Conservation (phyloP, 1,284 basidiomycete genomes). For the Pseudozyma sp. region DNA sequence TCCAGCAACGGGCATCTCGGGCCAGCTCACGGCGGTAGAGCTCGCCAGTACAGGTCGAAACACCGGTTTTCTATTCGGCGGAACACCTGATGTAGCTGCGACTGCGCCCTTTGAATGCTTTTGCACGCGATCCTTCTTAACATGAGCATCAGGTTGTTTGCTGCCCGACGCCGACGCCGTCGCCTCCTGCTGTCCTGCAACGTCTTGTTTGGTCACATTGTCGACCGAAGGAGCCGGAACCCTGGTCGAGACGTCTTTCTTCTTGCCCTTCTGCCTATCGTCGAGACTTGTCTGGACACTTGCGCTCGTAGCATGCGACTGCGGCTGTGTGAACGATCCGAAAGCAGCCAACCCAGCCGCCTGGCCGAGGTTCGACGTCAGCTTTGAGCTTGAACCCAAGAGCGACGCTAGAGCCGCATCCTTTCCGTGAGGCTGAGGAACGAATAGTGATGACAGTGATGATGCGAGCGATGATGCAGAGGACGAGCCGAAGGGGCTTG, state of each 20-base stretch:
- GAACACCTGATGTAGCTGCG: slow-evolving; percentile 10
- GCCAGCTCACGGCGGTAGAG: slow-evolving; percentile 47
- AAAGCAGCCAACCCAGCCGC: slow-evolving; percentile 29
- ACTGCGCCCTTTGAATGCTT: background rate
- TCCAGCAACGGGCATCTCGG: slow-evolving; percentile 41
- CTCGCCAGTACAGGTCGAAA: slow-evolving; percentile 49
- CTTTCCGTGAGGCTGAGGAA: slow-evolving; percentile 41
- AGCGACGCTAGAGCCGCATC: slow-evolving; percentile 45
- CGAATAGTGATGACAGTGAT: slow-evolving; percentile 47
- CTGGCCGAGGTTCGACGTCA: slow-evolving; percentile 18
- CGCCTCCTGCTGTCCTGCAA: background rate
- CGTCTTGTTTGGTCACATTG: background rate
- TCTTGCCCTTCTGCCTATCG: slow-evolving; percentile 15
- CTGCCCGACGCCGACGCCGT: slow-evolving; percentile 5
- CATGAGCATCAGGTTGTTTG: slow-evolving; percentile 1
- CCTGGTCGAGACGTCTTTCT: slow-evolving; percentile 2
- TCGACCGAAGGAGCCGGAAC: background rate
- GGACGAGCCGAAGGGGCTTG: slow-evolving; percentile 30
- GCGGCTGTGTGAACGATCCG: slow-evolving; percentile 18
- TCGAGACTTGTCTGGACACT: slow-evolving; percentile 5
- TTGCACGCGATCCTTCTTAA: slow-evolving; percentile 5
- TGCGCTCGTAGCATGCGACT: background rate
- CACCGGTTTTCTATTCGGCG: slow-evolving; percentile 33
- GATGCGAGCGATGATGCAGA: slow-evolving; percentile 33
- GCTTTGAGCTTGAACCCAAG: slow-evolving; percentile 38